Percentiles rank a stretch among this genome's conserved stretches.
phyloP scores from a whole-genome alignment of 225 moss, liverwort and hornwort species.

The Climacium dendroides region DNA sequence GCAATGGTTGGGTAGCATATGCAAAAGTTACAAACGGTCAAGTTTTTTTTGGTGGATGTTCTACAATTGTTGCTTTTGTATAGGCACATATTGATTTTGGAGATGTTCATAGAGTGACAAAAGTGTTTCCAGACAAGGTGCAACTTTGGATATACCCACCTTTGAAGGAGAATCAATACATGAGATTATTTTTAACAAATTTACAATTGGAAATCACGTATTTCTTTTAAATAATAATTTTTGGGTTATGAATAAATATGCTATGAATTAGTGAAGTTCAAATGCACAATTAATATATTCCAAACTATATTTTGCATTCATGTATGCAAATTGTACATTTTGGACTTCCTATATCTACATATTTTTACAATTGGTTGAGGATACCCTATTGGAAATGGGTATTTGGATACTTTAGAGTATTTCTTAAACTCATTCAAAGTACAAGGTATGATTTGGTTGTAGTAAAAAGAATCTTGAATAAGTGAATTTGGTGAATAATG shows the following conservation, averaged over 20 bases:
- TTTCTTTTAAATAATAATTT: not conserved
- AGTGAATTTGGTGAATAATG: not conserved
- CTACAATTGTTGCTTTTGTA: not conserved
- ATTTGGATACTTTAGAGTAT: accelerated
- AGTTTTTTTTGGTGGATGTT: too few relatives aligned
- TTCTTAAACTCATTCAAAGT: accelerated
- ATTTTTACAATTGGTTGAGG: not conserved
- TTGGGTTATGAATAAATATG: not conserved
- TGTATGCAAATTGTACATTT: not conserved
- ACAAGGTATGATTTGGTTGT: accelerated
- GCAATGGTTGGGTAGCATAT: not conserved
- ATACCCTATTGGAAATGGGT: accelerated
- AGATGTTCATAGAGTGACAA: not conserved
- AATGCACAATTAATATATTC: accelerated
- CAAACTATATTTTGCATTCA: not conserved
- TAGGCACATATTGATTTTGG: not conserved
- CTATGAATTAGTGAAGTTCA: not conserved
- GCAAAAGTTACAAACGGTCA: accelerated
- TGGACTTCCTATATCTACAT: not conserved
- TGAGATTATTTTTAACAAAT: not conserved
- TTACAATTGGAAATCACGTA: not conserved
- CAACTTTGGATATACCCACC: accelerated
- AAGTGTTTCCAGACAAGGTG: accelerated
- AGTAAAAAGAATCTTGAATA: too few relatives aligned
- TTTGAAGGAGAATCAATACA: not conserved